phyloP scores from a whole-genome alignment of 2,329 filamentous ascomycete genomes.

The Talaromyces marneffei region DNA sequence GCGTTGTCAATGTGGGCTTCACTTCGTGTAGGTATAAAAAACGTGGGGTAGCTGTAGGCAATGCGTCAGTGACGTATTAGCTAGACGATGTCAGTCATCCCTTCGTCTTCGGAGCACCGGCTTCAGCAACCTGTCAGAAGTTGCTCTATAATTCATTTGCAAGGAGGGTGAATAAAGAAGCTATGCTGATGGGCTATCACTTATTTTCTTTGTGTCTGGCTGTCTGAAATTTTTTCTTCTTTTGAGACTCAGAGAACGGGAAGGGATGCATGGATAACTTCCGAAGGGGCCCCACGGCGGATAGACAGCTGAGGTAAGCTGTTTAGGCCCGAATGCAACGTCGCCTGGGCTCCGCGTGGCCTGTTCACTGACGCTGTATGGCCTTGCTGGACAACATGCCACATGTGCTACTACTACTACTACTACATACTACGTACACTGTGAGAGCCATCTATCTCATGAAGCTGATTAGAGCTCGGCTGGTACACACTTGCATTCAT shows the following conservation, averaged over 20 bases:
- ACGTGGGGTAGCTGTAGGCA: constrained; percentile 11
- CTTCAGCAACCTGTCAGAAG: neutral
- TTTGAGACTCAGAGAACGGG: neutral
- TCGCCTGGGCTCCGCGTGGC: neutral
- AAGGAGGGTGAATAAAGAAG: neutral
- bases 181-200: no score
- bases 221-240: neutral
- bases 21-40: neutral
- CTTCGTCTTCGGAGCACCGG: neutral
- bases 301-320: neutral
- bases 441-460: neutral
- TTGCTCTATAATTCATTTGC: neutral
- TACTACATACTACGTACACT: no score
- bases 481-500: neutral
- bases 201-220: neutral
- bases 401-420: neutral
- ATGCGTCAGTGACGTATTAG: constrained; percentile 4
- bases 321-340: neutral
- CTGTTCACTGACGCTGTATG: neutral
- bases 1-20: neutral
- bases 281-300: neutral
- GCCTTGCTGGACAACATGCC: neutral
- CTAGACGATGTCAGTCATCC: neutral
- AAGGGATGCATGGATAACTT: neutral
- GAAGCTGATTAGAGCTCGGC: neutral